Conservation (phyloP, 768 basidiomycete species). For the Suillus spraguei region DNA sequence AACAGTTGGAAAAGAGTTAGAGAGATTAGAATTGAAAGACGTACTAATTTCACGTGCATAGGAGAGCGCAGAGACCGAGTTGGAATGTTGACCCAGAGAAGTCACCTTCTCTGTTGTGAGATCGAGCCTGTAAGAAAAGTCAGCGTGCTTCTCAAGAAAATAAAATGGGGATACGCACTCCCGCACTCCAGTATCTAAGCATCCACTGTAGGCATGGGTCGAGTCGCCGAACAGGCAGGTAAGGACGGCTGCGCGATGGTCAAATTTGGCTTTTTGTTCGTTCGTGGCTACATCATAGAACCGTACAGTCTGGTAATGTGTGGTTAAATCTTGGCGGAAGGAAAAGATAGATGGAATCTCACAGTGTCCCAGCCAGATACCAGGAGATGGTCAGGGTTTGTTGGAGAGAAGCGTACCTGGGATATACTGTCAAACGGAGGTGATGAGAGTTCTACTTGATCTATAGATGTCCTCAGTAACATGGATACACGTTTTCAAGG, state of each 20-base stretch:
- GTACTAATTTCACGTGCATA: conserved; percentile 67
- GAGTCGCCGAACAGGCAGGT: conserved; percentile 73
- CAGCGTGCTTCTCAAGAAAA: not conserved
- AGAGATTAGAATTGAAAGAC: conserved; percentile 25
- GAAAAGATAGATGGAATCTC: conserved; percentile 19
- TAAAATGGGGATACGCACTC: conserved; percentile 53
- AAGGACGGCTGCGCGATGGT: conserved; percentile 89
- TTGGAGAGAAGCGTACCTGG: conserved; percentile 77
- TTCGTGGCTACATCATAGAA: conserved; percentile 56
- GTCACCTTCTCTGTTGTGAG: conserved; percentile 70
- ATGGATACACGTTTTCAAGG: not conserved
- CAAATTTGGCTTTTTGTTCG: conserved; percentile 78
- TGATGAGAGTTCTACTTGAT: conserved; percentile 51
- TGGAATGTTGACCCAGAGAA: conserved; percentile 79
- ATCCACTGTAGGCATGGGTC: conserved; percentile 78
- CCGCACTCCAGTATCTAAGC: conserved; percentile 80
- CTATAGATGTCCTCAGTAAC: conserved; percentile 11
- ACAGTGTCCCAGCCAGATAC: conserved; percentile 92
- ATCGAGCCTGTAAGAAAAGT: conserved; percentile 59
- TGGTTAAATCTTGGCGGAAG: conserved; percentile 36
- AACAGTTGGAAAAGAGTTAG: not conserved
- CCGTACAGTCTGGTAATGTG: conserved; percentile 57
- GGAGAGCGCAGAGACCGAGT: conserved; percentile 77
- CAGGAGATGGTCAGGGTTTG: conserved; percentile 75
- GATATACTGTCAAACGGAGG: conserved; percentile 89